Base-by-base conservation (phyloP, 306 rosid genomes). In the Cotoneaster glaucophyllus region DNA sequence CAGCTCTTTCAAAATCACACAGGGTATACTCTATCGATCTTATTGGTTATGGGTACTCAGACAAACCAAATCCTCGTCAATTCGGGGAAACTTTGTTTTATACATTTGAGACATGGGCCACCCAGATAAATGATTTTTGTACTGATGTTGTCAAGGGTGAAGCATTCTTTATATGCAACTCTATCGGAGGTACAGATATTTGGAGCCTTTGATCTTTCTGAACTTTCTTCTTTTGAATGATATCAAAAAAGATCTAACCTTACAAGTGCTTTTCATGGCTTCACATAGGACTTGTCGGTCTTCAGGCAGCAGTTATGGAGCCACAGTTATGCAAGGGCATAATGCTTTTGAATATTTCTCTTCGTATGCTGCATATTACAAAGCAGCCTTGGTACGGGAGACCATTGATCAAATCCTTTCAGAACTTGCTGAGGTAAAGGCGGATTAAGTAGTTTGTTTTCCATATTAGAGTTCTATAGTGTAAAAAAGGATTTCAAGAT, bases 321-420 rank as follows among this genome's bases (percentile, higher is more conserved):
- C 97, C 98, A 22, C 77, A 85, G 78, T 85, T 86, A 71, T 94
- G 98, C 76, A 85, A 69, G 83, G 97, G 97, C 13, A 77, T 94
- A 68, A 53, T 91, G 63, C 90, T 94, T 86, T 83, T 94, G 43
- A 91, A 94, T 78, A 86, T 94, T 41, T 91, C 98, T 70, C 86
- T 94, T 28, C 93, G 97, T 15, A 87, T 94, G 98, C 98, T 94
- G 74, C 98, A 94, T 74, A 84, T 90, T 69, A 91, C 80, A 87
- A 94, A 94, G 86, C 98, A 94, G 81, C 98, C 98, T 34, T 94
- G 98, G 98, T 94, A 67, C 83, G 96, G 80, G 78, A 94, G 70
- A 75, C 95, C 95, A 29, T 88, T 94, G 71, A 87, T 94, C 81
- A 88, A 82, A 76, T 90, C 93, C 69, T 87, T 94, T 84, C 98